These are phyloP conservation scores for Aspergillus conjunctus DNA, from an alignment of 495 filamentous ascomycete genomes.

Conservation along the genomic window DNA sequence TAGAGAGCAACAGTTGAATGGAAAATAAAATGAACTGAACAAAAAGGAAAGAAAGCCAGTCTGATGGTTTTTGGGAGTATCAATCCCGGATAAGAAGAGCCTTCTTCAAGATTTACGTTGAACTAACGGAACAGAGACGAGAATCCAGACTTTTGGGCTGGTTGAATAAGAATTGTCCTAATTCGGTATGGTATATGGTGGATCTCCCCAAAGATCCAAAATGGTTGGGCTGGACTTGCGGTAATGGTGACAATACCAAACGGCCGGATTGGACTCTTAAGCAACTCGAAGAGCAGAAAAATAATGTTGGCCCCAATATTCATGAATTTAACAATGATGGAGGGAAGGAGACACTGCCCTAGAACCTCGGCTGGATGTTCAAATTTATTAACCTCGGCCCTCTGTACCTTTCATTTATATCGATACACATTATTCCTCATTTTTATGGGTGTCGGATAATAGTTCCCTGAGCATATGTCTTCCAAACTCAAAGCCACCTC, in stretches of 20 bases:
- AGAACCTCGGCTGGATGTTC: too few species aligned
- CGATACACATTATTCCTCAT: too few species aligned
- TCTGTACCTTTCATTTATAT: too few species aligned
- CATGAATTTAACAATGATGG: too few species aligned
- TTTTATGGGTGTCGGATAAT: too few species aligned
- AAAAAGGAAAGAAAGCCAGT: background rate
- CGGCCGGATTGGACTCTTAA: background rate
- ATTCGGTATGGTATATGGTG: constrained; percentile 31
- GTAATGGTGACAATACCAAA: constrained; percentile 27
- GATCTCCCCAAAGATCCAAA: constrained; percentile 38
- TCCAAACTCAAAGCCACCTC: too few species aligned
- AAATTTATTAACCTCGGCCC: too few species aligned
- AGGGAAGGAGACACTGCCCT: too few species aligned
- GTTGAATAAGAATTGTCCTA: constrained; percentile 34
- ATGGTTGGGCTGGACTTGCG: constrained; percentile 39
- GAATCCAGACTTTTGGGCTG: constrained; percentile 28
- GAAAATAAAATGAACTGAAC: constrained; percentile 14
- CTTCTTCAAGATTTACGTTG: constrained; percentile 19
- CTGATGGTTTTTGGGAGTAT: background rate
- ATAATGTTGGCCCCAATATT: too few species aligned
- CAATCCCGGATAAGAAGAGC: background rate
- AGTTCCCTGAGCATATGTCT: too few species aligned
- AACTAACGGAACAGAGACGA: constrained; percentile 26
- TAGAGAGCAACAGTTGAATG: constrained; percentile 29
- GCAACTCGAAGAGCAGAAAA: background rate